Evolutionary conservation across 2,329 filamentous ascomycete species (phyloP), one percentile per base, ranked within the genome.

Genomic region (Ophiostoma perfectum): DNA sequence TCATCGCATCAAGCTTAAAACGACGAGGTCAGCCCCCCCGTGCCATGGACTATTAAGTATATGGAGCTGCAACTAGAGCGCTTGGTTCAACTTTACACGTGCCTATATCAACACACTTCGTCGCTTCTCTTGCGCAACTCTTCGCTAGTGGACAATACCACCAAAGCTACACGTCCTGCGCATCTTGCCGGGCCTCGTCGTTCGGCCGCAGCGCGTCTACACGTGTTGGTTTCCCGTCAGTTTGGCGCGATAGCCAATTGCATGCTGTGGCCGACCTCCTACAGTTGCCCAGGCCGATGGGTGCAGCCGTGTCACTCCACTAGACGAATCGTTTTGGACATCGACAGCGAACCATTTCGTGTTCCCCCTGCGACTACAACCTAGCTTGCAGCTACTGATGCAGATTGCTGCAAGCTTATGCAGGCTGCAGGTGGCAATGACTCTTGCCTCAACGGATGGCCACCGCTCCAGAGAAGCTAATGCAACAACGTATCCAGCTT

Each of bases 291-390:
- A 58, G 44, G 52, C 67, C 67, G 49, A 60, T 55, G 18, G 70
- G 18, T 66, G 66, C 66, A 68, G 47, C 60, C 65, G 67, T 64
- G 65, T 55, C 62, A 27, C 63, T 44, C 55, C 64, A 55, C 67
- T 27, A 36, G 52, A 41, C 66, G 49, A 65, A 64, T 62, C 66
- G 42, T 67, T 60, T 66, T 47, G 47, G 68, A 67, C 71, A 74
- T 74, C 74, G 75, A 75, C 74, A 77, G 75, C 76, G 75, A 72
- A 72, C 70, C 71, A 67, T 69, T 71, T 71, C 64, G 63, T 41
- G 66, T 60, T n/a, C 27, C 14, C 63, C 65, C 62, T 67, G 67
- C 66, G 70, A 72, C 74, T 66, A 52, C 36, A 68, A 64, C 55
- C 64, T 70, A 64, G 60, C 67, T 65, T 66, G 65, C 68, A 71